These are phyloP conservation scores for Knufia fluminis DNA, from an alignment of 2,329 filamentous ascomycete genomes.

Conservation along the genomic window DNA sequence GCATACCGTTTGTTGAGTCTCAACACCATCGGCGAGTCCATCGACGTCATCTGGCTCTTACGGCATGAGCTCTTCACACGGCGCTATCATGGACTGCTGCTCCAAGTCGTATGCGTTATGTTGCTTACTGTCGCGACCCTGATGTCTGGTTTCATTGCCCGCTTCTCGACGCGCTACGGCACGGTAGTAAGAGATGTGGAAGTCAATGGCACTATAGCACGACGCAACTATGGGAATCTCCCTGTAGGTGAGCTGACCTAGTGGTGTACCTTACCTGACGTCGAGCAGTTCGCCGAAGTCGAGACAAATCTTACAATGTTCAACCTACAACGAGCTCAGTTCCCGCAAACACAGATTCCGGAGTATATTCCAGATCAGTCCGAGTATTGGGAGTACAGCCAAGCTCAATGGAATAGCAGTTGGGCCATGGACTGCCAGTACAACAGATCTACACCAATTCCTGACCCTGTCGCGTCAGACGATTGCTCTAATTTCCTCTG, in stretches of 20 bases:
- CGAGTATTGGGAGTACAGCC: neutral
- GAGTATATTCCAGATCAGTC: neutral
- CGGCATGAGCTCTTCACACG: neutral
- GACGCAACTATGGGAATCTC: too few species aligned
- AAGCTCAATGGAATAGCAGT: neutral
- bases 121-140: neutral
- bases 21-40: neutral
- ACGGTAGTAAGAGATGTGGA: neutral
- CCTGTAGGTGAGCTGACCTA: too few species aligned
- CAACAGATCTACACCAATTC: neutral
- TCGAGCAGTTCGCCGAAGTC: neutral
- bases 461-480: neutral
- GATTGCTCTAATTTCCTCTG: neutral
- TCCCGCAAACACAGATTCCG: neutral
- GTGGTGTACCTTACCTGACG: too few species aligned
- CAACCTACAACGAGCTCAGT: neutral
- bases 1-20: neutral
- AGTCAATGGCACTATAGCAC: neutral
- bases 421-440: neutral
- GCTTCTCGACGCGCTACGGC: neutral
- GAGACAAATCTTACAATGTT: neutral
- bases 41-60: neutral
- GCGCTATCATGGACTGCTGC: neutral
- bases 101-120: neutral
- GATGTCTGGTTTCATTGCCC: neutral